These are phyloP conservation scores for Tetrahymena elliotti DNA, from an alignment of 73 alveolate species.

Conservation along the genomic window DNA sequence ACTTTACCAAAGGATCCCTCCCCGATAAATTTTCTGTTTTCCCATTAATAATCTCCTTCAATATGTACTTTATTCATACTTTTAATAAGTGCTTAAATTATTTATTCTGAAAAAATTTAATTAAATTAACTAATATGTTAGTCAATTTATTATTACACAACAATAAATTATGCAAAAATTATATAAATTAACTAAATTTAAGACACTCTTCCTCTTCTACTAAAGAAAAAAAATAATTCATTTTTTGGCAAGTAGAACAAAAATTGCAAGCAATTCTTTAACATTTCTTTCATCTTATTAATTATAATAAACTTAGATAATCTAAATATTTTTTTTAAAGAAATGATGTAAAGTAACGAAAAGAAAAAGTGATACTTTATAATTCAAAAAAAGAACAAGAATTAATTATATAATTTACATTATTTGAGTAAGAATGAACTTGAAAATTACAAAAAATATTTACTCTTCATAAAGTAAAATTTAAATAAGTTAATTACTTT, in stretches of 20 bases:
- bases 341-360: too few relatives aligned
- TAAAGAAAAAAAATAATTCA: background rate
- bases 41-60: conserved; percentile 32
- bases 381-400: too few relatives aligned
- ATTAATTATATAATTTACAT: too few relatives aligned
- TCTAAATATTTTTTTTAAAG: too few relatives aligned
- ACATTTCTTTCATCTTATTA: too few relatives aligned
- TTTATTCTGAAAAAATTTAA: background rate
- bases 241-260: background rate
- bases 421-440: too few relatives aligned
- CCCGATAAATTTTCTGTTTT: background rate
- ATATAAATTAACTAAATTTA: background rate
- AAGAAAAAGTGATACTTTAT: too few relatives aligned
- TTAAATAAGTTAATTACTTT: too few relatives aligned
- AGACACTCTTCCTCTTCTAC: too few relatives aligned
- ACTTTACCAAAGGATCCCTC: conserved; percentile 46
- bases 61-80: background rate
- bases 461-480: too few relatives aligned
- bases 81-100: background rate
- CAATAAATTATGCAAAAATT: background rate
- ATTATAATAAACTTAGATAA: too few relatives aligned
- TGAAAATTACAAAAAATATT: too few relatives aligned
- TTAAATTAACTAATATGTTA: background rate
- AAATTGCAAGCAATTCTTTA: background rate
- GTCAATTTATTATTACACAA: background rate